Percentiles rank a stretch among this genome's conserved stretches.
These are phyloP conservation scores for Rickenella mellea DNA, from an alignment of 768 basidiomycete species.

Conservation along the genomic window DNA sequence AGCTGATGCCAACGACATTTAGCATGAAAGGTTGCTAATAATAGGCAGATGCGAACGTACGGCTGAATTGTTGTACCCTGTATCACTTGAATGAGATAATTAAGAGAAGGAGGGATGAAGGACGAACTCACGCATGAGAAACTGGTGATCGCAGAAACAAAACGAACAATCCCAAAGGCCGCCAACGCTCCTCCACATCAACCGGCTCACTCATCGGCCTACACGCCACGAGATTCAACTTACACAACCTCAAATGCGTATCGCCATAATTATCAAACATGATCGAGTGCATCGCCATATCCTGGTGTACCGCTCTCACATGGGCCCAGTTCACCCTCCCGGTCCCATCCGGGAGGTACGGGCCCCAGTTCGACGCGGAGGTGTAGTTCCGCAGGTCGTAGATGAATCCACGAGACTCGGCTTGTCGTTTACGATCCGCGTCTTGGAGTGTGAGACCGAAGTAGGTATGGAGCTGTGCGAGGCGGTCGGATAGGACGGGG, in stretches of 20 bases:
- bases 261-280: slow-evolving; percentile 32
- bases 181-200: slow-evolving; percentile 53
- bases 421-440: slow-evolving; percentile 16
- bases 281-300: slow-evolving; percentile 31
- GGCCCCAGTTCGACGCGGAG: slow-evolving; percentile 43
- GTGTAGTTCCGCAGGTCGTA: slow-evolving; percentile 55
- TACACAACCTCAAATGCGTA: slow-evolving; percentile 24
- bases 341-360: slow-evolving; percentile 35
- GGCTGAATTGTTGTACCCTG: slow-evolving; percentile 40
- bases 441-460: slow-evolving; percentile 47
- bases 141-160: slow-evolving; percentile 60
- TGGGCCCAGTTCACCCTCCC: slow-evolving; percentile 52
- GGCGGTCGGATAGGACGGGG: slow-evolving; percentile 33
- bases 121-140: slow-evolving; percentile 43
- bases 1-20: neutral
- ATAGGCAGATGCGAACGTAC: slow-evolving; percentile 8
- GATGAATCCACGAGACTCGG: slow-evolving; percentile 42
- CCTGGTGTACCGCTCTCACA: slow-evolving; percentile 18
- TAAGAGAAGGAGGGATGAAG: neutral
- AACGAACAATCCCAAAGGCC: slow-evolving; percentile 59
- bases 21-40: neutral
- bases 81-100: neutral
- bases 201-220: slow-evolving; percentile 23
- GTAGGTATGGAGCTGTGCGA: slow-evolving; percentile 42
- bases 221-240: slow-evolving; percentile 1